A percentile compares a stretch with the other conserved stretches of the same genome.
These are phyloP conservation scores for Leccinum uliginosum DNA, from an alignment of 768 basidiomycete species.

Conservation along the genomic window DNA sequence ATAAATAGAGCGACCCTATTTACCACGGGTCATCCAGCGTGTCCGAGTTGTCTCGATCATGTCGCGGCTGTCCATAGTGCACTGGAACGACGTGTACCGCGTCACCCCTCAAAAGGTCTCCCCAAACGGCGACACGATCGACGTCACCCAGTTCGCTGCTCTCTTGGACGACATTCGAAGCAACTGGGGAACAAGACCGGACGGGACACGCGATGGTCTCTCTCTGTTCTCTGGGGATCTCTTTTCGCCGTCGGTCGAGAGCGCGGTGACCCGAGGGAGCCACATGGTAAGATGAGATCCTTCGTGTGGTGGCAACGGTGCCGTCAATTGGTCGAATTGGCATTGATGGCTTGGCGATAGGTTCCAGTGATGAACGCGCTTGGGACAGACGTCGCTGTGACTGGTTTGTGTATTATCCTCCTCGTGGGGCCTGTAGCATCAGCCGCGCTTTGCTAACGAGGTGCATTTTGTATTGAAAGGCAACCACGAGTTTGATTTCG, in stretches of 20 bases:
- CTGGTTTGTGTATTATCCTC: slow-evolving; percentile 48
- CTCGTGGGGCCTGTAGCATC: background rate
- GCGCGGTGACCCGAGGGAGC: slow-evolving; percentile 81
- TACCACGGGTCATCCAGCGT: background rate
- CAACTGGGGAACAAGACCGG: slow-evolving; percentile 46
- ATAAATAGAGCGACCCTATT: slow-evolving; percentile 2
- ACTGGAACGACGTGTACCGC: slow-evolving; percentile 84
- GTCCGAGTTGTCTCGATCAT: slow-evolving; percentile 22
- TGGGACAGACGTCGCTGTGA: slow-evolving; percentile 72
- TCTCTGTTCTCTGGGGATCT: slow-evolving; percentile 86
- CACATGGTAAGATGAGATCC: slow-evolving; percentile 64
- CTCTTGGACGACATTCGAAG: slow-evolving; percentile 60
- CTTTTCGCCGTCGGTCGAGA: slow-evolving; percentile 84
- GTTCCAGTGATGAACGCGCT: slow-evolving; percentile 84
- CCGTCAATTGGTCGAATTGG: background rate
- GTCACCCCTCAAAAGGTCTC: slow-evolving; percentile 69
- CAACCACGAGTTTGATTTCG: slow-evolving; percentile 93
- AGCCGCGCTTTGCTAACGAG: slow-evolving; percentile 4
- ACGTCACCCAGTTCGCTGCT: slow-evolving; percentile 82
- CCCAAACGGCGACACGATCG: slow-evolving; percentile 58
- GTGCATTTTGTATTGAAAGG: slow-evolving; percentile 38
- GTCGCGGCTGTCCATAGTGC: slow-evolving; percentile 45
- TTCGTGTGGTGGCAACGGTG: background rate
- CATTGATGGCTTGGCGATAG: slow-evolving; percentile 33
- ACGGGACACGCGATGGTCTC: slow-evolving; percentile 64